phyloP scores from a whole-genome alignment of 768 basidiomycete genomes.

The Neoboletus subvelutipes region DNA sequence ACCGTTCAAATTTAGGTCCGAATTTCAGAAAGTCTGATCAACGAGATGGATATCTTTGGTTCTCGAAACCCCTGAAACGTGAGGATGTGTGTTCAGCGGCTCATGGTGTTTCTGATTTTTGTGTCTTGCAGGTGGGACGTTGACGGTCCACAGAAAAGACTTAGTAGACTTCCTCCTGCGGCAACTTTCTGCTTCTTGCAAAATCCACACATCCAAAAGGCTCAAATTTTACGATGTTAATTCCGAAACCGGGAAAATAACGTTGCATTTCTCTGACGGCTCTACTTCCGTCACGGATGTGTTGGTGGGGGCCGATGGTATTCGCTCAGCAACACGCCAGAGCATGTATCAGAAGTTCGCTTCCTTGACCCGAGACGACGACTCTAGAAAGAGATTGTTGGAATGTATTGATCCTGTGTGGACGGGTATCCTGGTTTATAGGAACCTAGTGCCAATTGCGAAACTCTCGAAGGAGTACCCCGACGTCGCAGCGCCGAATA shows the following conservation, averaged over 20 bases:
- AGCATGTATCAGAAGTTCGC: constrained; percentile 25
- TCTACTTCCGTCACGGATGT: constrained; percentile 37
- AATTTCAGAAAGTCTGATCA: constrained; percentile 36
- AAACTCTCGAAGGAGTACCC: constrained; percentile 34
- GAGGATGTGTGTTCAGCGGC: neutral
- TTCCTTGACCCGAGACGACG: constrained; percentile 1
- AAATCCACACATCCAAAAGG: constrained; percentile 37
- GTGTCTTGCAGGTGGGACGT: constrained; percentile 25
- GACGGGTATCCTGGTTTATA: constrained; percentile 40
- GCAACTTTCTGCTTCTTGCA: constrained; percentile 28
- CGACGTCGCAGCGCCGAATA: constrained; percentile 23
- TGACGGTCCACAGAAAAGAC: constrained; percentile 39
- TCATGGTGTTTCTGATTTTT: neutral
- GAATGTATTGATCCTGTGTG: constrained; percentile 36
- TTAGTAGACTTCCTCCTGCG: constrained; percentile 34
- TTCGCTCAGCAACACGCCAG: constrained; percentile 37
- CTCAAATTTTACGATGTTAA: constrained; percentile 30
- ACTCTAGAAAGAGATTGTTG: constrained; percentile 8
- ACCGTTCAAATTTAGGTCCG: constrained; percentile 16
- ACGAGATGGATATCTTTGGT: constrained; percentile 30
- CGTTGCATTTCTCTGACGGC: constrained; percentile 39
- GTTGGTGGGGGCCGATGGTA: constrained; percentile 44
- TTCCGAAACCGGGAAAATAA: constrained; percentile 24
- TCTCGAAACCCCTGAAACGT: constrained; percentile 27
- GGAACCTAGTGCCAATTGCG: constrained; percentile 34